Conservation (phyloP, 2,329 filamentous ascomycete genomes). For the Fusarium sp. region DNA sequence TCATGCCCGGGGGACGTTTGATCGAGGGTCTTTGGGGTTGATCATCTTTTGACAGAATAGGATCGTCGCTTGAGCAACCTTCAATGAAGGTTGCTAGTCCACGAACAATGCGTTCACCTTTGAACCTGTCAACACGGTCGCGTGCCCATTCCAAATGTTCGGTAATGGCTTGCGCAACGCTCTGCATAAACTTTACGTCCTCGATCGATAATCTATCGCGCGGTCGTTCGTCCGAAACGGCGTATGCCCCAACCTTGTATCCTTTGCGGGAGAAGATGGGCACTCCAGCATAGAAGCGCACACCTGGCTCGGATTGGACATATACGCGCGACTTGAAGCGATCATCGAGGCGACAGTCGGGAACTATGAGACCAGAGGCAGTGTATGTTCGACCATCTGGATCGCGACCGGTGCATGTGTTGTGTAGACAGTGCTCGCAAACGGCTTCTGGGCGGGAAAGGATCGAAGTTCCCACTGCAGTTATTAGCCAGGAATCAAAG, state of each 20-base stretch:
- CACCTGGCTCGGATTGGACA: slow-evolving; percentile 48
- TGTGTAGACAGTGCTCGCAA: slow-evolving; percentile 48
- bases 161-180: slow-evolving; percentile 68
- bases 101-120: slow-evolving; percentile 65
- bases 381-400: slow-evolving; percentile 45
- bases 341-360: slow-evolving; percentile 49
- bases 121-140: slow-evolving; percentile 63
- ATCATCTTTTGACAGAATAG: slow-evolving; percentile 15
- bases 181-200: slow-evolving; percentile 66
- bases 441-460: slow-evolving; percentile 51
- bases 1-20: slow-evolving; percentile 37
- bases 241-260: slow-evolving; percentile 70
- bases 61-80: slow-evolving; percentile 55
- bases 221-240: slow-evolving; percentile 69
- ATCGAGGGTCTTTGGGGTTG: slow-evolving; percentile 12
- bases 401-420: slow-evolving; percentile 43
- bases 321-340: slow-evolving; percentile 52
- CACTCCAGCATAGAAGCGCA: slow-evolving; percentile 60
- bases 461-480: slow-evolving; percentile 44
- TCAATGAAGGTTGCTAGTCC: slow-evolving; percentile 68
- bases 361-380: slow-evolving; percentile 47
- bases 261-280: slow-evolving; percentile 68
- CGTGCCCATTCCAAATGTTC: slow-evolving; percentile 70
- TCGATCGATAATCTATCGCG: slow-evolving; percentile 62
- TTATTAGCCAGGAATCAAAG: not conserved